phyloP scores from a whole-genome alignment of 805 yeast species.

The Wickerhamomyces alni region DNA sequence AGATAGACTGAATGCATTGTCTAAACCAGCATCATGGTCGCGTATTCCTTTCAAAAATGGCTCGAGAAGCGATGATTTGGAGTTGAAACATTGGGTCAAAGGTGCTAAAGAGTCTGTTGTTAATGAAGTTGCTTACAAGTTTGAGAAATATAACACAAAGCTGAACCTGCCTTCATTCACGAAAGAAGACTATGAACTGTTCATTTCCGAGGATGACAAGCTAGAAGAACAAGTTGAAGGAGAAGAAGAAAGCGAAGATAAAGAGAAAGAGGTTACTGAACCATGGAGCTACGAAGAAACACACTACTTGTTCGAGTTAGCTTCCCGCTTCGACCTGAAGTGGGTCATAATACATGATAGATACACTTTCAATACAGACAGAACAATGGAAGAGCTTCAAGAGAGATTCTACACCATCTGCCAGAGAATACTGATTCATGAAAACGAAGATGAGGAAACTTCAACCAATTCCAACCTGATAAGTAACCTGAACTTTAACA shows the following conservation, averaged over 20 bases:
- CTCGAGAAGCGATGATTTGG: slow-evolving; percentile 44
- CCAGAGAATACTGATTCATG: slow-evolving; percentile 42
- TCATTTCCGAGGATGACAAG: slow-evolving; percentile 31
- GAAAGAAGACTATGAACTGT: slow-evolving; percentile 50
- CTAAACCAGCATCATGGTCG: slow-evolving; percentile 81
- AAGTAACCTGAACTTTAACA: slow-evolving; percentile 62
- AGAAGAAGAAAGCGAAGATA: slow-evolving; percentile 5
- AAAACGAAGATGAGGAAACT: slow-evolving; percentile 29
- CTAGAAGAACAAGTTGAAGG: background rate
- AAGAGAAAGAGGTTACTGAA: slow-evolving; percentile 7
- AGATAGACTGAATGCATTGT: slow-evolving; percentile 52
- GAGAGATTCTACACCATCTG: slow-evolving; percentile 73
- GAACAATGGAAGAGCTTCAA: slow-evolving; percentile 75
- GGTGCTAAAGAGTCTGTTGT: slow-evolving; percentile 41
- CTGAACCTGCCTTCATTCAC: slow-evolving; percentile 66
- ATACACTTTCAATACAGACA: slow-evolving; percentile 28
- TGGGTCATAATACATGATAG: slow-evolving; percentile 67
- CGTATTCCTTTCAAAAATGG: slow-evolving; percentile 53
- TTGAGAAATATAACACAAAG: slow-evolving; percentile 67
- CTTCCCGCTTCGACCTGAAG: slow-evolving; percentile 44
- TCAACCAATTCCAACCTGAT: slow-evolving; percentile 46
- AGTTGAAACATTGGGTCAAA: slow-evolving; percentile 80
- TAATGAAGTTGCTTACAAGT: slow-evolving; percentile 47
- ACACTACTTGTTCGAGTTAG: slow-evolving; percentile 65
- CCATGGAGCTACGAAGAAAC: slow-evolving; percentile 80